Percentiles rank a stretch among this genome's conserved stretches.
Conservation (phyloP, 805 yeast genomes). For the Wickerhamiella siamensis region DNA sequence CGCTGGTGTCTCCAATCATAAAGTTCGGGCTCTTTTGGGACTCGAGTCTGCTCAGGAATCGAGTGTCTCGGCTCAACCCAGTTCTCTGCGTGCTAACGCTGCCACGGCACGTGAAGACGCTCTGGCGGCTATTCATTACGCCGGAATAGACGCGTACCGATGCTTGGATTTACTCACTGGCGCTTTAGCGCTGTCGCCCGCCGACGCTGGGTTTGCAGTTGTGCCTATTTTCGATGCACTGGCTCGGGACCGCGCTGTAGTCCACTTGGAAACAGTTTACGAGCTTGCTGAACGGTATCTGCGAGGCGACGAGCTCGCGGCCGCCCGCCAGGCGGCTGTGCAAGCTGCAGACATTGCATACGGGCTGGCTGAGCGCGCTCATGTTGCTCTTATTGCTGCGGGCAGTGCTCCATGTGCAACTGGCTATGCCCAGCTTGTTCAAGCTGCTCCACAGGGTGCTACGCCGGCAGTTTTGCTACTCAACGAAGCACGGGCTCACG, state of each 20-base stretch:
- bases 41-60: background rate
- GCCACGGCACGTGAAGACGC: background rate
- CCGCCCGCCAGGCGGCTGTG: slow-evolving; percentile 19
- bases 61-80: background rate
- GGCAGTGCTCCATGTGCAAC: slow-evolving; percentile 24
- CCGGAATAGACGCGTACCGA: background rate
- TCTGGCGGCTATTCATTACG: background rate
- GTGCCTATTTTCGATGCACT: background rate
- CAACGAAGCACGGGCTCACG: slow-evolving; percentile 20
- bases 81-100: background rate
- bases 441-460: background rate
- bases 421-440: slow-evolving; percentile 25
- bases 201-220: background rate
- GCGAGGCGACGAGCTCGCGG: slow-evolving; percentile 20
- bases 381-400: slow-evolving; percentile 17
- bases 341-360: slow-evolving; percentile 17
- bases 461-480: slow-evolving; percentile 22
- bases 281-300: slow-evolving; percentile 8
- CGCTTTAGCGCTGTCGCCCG: background rate
- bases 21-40: background rate
- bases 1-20: background rate
- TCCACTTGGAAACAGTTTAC: slow-evolving; percentile 6
- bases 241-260: background rate
- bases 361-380: slow-evolving; percentile 18
- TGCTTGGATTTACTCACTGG: background rate